Conservation (phyloP, 2,329 filamentous ascomycete genomes). For the Setomelanomma holmii region DNA sequence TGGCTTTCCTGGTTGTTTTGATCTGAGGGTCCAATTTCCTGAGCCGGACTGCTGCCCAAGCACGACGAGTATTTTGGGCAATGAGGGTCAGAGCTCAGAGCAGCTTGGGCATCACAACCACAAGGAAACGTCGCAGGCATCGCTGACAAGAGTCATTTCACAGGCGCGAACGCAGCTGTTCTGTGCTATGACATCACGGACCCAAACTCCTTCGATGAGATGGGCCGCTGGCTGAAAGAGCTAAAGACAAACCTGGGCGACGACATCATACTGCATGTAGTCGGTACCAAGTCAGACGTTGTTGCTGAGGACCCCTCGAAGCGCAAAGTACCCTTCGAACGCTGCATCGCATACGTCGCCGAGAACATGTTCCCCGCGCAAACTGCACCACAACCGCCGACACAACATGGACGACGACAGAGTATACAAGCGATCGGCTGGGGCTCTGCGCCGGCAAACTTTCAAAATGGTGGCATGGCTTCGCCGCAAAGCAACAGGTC, state of each 20-base stretch:
- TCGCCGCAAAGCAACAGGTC: constrained; percentile 61
- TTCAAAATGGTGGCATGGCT: constrained; percentile 51
- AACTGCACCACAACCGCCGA: background rate
- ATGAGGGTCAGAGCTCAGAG: background rate
- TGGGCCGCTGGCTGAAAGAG: constrained; percentile 90
- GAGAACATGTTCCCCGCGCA: constrained; percentile 82
- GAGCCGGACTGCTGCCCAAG: constrained; percentile 14
- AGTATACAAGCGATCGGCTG: constrained; percentile 29
- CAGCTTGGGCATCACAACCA: background rate
- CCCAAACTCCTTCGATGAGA: constrained; percentile 83
- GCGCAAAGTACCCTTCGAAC: constrained; percentile 89
- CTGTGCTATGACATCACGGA: constrained; percentile 95
- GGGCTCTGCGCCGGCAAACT: constrained; percentile 46
- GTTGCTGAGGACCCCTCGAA: constrained; percentile 81
- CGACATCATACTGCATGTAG: constrained; percentile 89
- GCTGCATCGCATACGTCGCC: constrained; percentile 93
- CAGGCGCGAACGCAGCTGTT: constrained; percentile 88
- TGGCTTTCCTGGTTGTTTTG: constrained; percentile 1
- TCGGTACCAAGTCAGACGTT: constrained; percentile 81
- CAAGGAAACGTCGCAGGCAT: background rate
- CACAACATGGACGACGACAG: constrained; percentile 19
- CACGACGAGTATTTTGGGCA: constrained; percentile 3
- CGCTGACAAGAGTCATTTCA: background rate
- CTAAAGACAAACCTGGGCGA: constrained; percentile 77
- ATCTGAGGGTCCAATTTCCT: background rate